Evolutionary conservation across 495 filamentous ascomycete genomes (phyloP).

Genomic region (Haplographium delicatum): DNA sequence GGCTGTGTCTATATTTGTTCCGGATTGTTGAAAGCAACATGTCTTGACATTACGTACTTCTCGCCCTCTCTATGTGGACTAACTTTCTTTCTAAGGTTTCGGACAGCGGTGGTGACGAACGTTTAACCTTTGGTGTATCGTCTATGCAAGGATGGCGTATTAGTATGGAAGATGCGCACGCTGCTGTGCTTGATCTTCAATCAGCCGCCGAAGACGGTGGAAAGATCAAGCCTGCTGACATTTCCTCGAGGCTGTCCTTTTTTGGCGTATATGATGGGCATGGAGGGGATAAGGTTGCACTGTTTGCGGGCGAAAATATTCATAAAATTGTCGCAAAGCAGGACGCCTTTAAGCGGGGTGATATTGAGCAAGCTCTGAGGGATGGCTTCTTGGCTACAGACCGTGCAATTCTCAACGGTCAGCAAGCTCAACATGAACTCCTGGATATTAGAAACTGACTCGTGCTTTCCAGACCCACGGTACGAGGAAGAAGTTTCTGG

Average conservation of each 20-base stretch:
- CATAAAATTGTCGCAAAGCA: conserved; percentile 93
- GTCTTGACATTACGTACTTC: background rate
- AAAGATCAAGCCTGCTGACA: conserved; percentile 52
- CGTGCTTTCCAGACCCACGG: conserved; percentile 65
- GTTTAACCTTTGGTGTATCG: conserved; percentile 86
- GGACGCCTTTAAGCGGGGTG: conserved; percentile 81
- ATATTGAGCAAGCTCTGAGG: conserved; percentile 93
- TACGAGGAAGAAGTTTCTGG: conserved; percentile 98
- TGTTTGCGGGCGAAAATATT: conserved; percentile 88
- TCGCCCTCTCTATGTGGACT: conserved; percentile 16
- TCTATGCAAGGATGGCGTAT: conserved; percentile 99
- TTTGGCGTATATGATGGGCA: conserved; percentile 99
- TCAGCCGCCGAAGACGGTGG: conserved; percentile 45
- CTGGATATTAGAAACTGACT: conserved; percentile 18
- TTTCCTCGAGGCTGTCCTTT: conserved; percentile 75
- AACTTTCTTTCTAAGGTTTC: conserved; percentile 56
- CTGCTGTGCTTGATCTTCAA: conserved; percentile 80
- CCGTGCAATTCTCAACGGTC: conserved; percentile 91
- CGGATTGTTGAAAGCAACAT: background rate
- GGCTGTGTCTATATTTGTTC: background rate
- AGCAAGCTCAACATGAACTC: conserved; percentile 20
- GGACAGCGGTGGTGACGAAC: conserved; percentile 84
- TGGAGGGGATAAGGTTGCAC: conserved; percentile 91
- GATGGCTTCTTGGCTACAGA: conserved; percentile 97
- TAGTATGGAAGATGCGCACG: conserved; percentile 98